Conservation (phyloP, 129 eudicot species). For the Cynara cardunculus region DNA sequence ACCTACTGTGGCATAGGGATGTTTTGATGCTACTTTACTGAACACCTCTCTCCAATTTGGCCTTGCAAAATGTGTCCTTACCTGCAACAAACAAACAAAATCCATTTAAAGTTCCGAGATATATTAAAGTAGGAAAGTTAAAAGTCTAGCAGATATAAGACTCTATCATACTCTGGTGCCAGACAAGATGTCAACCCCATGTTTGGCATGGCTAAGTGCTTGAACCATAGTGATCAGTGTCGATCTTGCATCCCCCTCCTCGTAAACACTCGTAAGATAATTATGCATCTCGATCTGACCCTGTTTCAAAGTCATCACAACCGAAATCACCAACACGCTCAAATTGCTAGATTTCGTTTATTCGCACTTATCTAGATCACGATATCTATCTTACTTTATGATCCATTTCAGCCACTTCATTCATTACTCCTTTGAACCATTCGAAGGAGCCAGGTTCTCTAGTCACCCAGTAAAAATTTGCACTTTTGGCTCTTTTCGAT, state of each 20-base stretch:
- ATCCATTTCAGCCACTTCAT: constrained; percentile 96
- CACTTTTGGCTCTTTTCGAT: constrained; percentile 48
- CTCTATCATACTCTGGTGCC: constrained; percentile 78
- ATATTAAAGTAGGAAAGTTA: neutral
- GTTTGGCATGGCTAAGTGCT: constrained; percentile 95
- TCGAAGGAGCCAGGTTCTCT: constrained; percentile 95
- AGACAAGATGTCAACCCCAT: constrained; percentile 97
- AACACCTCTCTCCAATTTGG: constrained; percentile 97
- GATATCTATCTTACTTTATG: constrained; percentile 49
- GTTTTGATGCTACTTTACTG: constrained; percentile 59
- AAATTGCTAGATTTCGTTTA: neutral
- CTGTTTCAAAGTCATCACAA: constrained; percentile 34
- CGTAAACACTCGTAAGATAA: constrained; percentile 95
- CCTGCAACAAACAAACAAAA: constrained; percentile 46
- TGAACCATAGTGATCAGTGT: constrained; percentile 95
- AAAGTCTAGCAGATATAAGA: neutral
- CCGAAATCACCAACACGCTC: neutral
- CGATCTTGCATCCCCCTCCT: constrained; percentile 98
- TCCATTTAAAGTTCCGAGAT: too few species aligned
- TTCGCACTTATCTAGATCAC: neutral
- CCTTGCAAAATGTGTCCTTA: constrained; percentile 96
- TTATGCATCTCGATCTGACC: constrained; percentile 98
- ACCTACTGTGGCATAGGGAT: constrained; percentile 85
- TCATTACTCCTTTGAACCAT: constrained; percentile 99
- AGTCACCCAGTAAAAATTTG: constrained; percentile 93